Percentiles rank a stretch among this genome's conserved stretches.
phyloP scores from a whole-genome alignment of 257 asterid species.

The Solanum ossicruentum region DNA sequence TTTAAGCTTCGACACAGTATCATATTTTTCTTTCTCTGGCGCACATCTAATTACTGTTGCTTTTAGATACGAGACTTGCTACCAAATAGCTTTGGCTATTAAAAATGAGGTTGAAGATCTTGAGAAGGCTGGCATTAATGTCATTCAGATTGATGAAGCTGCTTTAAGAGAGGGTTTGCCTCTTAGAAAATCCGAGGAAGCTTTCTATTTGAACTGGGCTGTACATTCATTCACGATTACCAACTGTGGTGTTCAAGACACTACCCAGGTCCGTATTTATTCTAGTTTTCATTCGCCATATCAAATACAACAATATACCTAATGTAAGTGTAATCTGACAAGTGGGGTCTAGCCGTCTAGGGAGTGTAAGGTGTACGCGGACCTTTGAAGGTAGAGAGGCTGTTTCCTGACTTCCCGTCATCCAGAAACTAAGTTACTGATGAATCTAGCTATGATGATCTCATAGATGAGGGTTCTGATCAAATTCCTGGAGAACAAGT shows the following conservation, averaged over 20 bases:
- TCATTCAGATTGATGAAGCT: conserved; percentile 90
- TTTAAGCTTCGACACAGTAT: neutral
- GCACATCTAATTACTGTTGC: neutral
- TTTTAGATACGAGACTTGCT: conserved; percentile 76
- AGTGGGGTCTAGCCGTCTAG: too few species aligned
- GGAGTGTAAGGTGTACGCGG: too few species aligned
- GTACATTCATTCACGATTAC: conserved; percentile 96
- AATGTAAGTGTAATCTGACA: too few species aligned
- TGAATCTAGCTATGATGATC: too few species aligned
- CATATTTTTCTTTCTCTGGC: neutral
- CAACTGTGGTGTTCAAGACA: conserved; percentile 66
- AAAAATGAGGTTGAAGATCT: conserved; percentile 97
- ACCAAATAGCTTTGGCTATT: conserved; percentile 88
- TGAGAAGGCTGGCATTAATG: conserved; percentile 83
- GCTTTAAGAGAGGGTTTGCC: conserved; percentile 97
- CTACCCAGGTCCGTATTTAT: conserved; percentile 59
- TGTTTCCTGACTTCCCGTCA: too few species aligned
- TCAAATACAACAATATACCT: neutral
- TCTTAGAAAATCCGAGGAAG: conserved; percentile 76
- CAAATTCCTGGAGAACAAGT: too few species aligned
- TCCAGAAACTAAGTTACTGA: too few species aligned
- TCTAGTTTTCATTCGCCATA: neutral
- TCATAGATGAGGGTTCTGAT: too few species aligned
- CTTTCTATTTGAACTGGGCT: conserved; percentile 94
- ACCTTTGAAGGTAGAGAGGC: too few species aligned